Base-by-base conservation (phyloP, 306 rosid genomes). In the Fragaria iinumae region DNA sequence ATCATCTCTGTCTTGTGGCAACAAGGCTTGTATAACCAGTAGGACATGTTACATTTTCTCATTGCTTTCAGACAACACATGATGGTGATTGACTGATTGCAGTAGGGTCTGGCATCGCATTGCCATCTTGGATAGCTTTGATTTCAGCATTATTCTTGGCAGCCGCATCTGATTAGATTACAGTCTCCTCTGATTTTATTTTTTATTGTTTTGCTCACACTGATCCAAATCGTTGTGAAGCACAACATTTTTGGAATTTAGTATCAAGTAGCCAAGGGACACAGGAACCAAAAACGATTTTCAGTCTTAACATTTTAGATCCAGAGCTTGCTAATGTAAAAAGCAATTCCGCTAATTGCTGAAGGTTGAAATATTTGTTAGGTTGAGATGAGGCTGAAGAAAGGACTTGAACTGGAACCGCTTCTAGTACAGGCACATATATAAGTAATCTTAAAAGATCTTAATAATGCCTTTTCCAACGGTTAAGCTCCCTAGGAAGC, bases 1-100 rank as follows among this genome's bases (percentile, higher is more conserved):
- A 39, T 67, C 49, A 44, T 45, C 12, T 21, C 4, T 44, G 52
- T 13, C 9, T 41, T 21, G 25, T 39, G 25, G 50, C 1, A 67
- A 67, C 27, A 18, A 38, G 21, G 29, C 17, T 66, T 38, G 70
- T 27, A 27, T 18, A 43, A 59, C 27, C 66, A 25, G 66, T 59
- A 59, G 38, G 38, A n/a, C 17, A 11, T 34, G 21, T n/a, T 27
- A 9, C 27, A n/a, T 11, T 32, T 18, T 67, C 23, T 39, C 21
- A 45, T 69, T 45, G 57, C 73, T 45, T 68, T 23, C 56, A 45
- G 55, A 45, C 56, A 69, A 69, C 52, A 27, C 38, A 69, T 45
- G 52, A 69, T 43, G 11, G 56, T 69, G n/a, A 44, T 32, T 32
- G 34, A 32, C 34, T 32, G 34, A 32, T 45, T 45, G 73, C 17